Base-by-base conservation (phyloP, 129 eudicot genomes). In the Flaveria ramosissima region DNA sequence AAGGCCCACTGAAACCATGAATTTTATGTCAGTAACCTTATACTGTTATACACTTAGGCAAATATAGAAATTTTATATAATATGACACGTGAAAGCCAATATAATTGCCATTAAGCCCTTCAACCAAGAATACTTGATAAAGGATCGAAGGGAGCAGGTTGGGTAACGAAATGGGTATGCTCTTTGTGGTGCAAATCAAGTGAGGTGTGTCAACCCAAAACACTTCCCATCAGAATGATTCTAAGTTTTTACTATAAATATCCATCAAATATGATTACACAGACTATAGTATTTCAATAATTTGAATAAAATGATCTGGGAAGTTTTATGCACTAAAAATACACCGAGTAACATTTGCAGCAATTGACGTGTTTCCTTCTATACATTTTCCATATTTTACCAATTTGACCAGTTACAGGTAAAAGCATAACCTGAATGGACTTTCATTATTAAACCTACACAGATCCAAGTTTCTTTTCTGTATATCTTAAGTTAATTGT, bases 1-100 rank as follows among this genome's bases (percentile, higher is more conserved):
- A 94, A 84, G 78, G 92, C 85, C 99, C 99, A 94, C 99, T 94
- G 90, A 82, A 84, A 71, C 67, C 72, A 68, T 64, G 62, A 51
- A 24, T 48, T 48, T 41, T 6, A 39, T 45, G 47, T 59, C 23
- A 82, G 77, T 41, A 64, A 21, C 21, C 51, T 11, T 60, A 64
- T n/a, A n/a, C n/a, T n/a, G n/a, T n/a, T n/a, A n/a, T 61, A 75
- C 41, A 19, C 71, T 46, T 43, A 53, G 71, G 23, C 24, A 70
- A 42, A 75, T 73, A 69, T 17, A 55, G 10, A 70, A 20, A 59
- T 12, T 30, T 14, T 45, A 4, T 45, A 47, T 42, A 41, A 77
- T 77, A 42, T 56, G 15, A 65, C 24, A 52, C 68, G 4, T 21
- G 47, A 74, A 52, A 36, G 36, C 65, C 64, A 27, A 65, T 67